These are phyloP conservation scores for Plantago coronopus DNA, from an alignment of 305 asterid species.

Conservation along the genomic window DNA sequence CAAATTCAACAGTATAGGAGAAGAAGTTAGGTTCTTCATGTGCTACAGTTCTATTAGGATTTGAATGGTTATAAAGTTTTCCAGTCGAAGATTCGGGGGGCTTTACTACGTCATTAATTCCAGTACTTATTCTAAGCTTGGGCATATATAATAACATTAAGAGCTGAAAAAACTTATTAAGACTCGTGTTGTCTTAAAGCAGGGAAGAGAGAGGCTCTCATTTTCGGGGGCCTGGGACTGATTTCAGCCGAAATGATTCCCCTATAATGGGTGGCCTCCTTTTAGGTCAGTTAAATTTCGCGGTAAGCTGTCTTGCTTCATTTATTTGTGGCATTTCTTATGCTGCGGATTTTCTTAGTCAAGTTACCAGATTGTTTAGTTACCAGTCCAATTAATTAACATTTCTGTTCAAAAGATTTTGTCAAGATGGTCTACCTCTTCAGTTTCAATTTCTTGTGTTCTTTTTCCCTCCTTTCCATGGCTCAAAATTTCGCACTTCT, in stretches of 20 bases:
- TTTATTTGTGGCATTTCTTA: slow-evolving; percentile 60
- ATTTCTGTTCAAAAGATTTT: slow-evolving; percentile 29
- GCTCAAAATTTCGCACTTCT: slow-evolving; percentile 14
- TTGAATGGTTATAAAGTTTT: slow-evolving; percentile 41
- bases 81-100: slow-evolving; percentile 43
- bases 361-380: slow-evolving; percentile 38
- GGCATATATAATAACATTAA: slow-evolving; percentile 46
- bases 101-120: slow-evolving; percentile 49
- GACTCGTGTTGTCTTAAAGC: slow-evolving; percentile 83
- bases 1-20: slow-evolving; percentile 22
- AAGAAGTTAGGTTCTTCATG: slow-evolving; percentile 34
- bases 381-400: slow-evolving; percentile 33
- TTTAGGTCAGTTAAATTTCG: slow-evolving; percentile 79
- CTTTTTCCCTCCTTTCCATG: slow-evolving; percentile 16
- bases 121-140: slow-evolving; percentile 51
- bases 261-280: slow-evolving; percentile 76
- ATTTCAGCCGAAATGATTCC: slow-evolving; percentile 86
- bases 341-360: slow-evolving; percentile 51
- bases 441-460: slow-evolving; percentile 28
- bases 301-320: slow-evolving; percentile 43
- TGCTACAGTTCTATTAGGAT: slow-evolving; percentile 36
- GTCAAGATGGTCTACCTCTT: slow-evolving; percentile 24
- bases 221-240: slow-evolving; percentile 91
- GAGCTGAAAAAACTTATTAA: slow-evolving; percentile 56
- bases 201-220: slow-evolving; percentile 92